Conservation (phyloP, 2,329 filamentous ascomycete species). For the Neofusicoccum kwambonambiense region DNA sequence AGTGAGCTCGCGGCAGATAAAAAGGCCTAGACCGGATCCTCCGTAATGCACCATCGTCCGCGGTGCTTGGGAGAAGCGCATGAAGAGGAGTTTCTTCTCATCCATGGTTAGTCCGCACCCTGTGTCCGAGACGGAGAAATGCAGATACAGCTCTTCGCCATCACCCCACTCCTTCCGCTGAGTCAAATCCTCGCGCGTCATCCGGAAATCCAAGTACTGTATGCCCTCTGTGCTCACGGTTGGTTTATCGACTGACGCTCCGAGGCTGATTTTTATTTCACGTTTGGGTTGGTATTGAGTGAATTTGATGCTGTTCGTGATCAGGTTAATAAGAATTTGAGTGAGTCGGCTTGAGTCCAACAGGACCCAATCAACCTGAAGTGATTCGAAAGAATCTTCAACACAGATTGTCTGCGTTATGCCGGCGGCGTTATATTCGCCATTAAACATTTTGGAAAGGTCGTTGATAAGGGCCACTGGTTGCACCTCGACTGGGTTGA, state of each 20-base stretch:
- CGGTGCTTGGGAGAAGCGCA: constrained; percentile 37
- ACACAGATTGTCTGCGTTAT: constrained; percentile 19
- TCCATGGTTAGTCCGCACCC: constrained; percentile 32
- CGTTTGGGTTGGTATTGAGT: constrained; percentile 27
- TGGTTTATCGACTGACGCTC: constrained; percentile 24
- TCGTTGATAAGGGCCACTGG: constrained; percentile 23
- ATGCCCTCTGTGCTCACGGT: constrained; percentile 11
- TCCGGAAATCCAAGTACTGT: constrained; percentile 13
- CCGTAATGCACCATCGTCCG: constrained; percentile 72
- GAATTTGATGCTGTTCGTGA: constrained; percentile 35
- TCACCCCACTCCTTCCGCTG: constrained; percentile 28
- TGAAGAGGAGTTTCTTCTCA: constrained; percentile 33
- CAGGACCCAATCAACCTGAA: constrained; percentile 22
- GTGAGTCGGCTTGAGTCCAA: constrained; percentile 21
- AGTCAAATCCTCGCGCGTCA: constrained; percentile 11
- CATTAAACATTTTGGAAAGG: constrained; percentile 26
- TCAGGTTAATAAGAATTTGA: constrained; percentile 31
- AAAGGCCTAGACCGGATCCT: constrained; percentile 69
- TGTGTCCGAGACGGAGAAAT: constrained; percentile 33
- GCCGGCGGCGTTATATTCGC: constrained; percentile 23
- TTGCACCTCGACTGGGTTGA: constrained; percentile 24
- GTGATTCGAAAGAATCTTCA: constrained; percentile 18
- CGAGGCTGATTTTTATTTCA: constrained; percentile 31
- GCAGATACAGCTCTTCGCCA: constrained; percentile 29
- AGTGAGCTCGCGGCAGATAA: constrained; percentile 69